These are phyloP conservation scores for Teunomyces lycoperdinae DNA, from an alignment of 805 yeast genomes.

Conservation along the genomic window DNA sequence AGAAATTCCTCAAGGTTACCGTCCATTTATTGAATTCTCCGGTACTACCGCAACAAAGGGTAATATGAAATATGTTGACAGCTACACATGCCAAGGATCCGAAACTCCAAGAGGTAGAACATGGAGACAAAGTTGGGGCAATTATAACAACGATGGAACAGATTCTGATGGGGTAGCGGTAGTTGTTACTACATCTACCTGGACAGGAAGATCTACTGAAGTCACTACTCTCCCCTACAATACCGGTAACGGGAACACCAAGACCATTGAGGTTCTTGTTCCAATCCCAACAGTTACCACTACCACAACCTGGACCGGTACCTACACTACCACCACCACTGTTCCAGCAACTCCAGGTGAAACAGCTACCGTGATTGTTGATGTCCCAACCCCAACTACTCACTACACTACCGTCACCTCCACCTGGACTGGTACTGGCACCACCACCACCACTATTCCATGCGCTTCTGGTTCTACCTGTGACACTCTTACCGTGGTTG, in stretches of 20 bases:
- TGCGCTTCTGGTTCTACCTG: slow-evolving; percentile 4
- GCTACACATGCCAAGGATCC: slow-evolving; percentile 10
- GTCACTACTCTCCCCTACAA: slow-evolving; percentile 15
- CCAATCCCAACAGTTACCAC: slow-evolving; percentile 15
- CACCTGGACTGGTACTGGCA: slow-evolving; percentile 9
- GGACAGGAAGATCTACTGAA: slow-evolving; percentile 16
- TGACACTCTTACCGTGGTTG: slow-evolving; percentile 10
- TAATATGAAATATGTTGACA: slow-evolving; percentile 8
- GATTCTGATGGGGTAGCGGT: slow-evolving; percentile 9
- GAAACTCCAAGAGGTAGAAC: not conserved
- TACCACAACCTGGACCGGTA: slow-evolving; percentile 16
- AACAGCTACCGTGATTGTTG: slow-evolving; percentile 11
- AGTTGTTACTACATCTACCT: slow-evolving; percentile 11
- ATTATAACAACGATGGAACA: slow-evolving; percentile 4
- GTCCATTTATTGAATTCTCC: slow-evolving; percentile 14
- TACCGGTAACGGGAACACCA: slow-evolving; percentile 8
- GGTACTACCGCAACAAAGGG: not conserved
- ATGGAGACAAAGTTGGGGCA: slow-evolving; percentile 5
- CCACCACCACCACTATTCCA: slow-evolving; percentile 9
- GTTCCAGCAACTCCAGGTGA: slow-evolving; percentile 8
- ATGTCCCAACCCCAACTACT: slow-evolving; percentile 9
- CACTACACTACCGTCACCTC: not conserved
- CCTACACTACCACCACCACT: slow-evolving; percentile 8
- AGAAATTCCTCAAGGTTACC: slow-evolving; percentile 27
- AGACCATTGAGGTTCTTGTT: slow-evolving; percentile 13